These are phyloP conservation scores for Conticribra weissflogii DNA, from an alignment of 108 stramenopile species.

Conservation along the genomic window DNA sequence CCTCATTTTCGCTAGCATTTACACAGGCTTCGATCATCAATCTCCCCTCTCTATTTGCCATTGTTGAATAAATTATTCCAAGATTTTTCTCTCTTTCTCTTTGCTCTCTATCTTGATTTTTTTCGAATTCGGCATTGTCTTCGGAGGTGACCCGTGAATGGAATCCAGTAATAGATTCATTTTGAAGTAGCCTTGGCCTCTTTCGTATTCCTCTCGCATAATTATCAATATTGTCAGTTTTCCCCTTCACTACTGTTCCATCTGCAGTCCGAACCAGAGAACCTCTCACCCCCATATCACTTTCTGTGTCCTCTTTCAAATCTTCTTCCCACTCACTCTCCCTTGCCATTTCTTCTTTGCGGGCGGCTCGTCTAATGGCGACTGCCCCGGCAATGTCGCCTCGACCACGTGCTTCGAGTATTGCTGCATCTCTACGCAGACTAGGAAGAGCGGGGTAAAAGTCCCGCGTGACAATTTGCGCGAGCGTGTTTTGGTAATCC, in stretches of 20 bases:
- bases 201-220: constrained; percentile 24
- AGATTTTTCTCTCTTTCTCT: constrained; percentile 48
- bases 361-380: constrained; percentile 65
- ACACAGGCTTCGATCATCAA: constrained; percentile 20
- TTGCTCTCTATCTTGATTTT: constrained; percentile 58
- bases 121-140: constrained; percentile 84
- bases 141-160: constrained; percentile 78
- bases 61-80: constrained; percentile 27
- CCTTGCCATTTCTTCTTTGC: constrained; percentile 44
- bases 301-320: constrained; percentile 35
- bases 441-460: constrained; percentile 67
- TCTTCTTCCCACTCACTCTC: constrained; percentile 49
- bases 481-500: constrained; percentile 70
- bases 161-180: constrained; percentile 77
- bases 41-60: constrained; percentile 32
- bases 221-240: neutral
- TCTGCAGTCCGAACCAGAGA: neutral
- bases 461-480: constrained; percentile 71
- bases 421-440: constrained; percentile 55
- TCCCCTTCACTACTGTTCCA: neutral
- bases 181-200: constrained; percentile 56
- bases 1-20: neutral
- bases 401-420: constrained; percentile 54
- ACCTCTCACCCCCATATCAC: neutral
- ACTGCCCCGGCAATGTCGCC: constrained; percentile 73